Evolutionary conservation across 768 basidiomycete species (phyloP), one percentile per base, ranked within the genome.

Genomic region (Mycena venus): DNA sequence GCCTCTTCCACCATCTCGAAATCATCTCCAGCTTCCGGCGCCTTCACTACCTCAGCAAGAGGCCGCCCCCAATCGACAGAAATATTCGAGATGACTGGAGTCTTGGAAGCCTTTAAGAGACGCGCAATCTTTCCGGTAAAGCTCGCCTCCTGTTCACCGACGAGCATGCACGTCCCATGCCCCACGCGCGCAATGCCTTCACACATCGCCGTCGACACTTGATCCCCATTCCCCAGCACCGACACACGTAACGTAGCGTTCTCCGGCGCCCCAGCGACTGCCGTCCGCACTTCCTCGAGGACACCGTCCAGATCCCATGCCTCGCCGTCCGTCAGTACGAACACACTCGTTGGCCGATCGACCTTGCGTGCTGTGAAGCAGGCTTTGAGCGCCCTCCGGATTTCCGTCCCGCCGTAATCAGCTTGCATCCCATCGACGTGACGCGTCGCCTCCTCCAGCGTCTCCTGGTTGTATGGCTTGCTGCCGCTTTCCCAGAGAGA

Each of bases 291-390:
- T 38, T 64, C 70, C 17, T 9, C 36, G 11, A 72, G 31, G 10
- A 82, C 62, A 0, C 66, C 47, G 17, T 81, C 66, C 0, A 42
- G 1, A 14, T 76, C 73, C 68, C 77, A 75, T 14, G 75, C 79
- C 27, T 82, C 75, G 15, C 89, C 89, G 56, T 89, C 89, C 3
- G 89, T 90, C 10, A 90, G 82, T n/a, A n/a, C n/a, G n/a, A n/a
- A n/a, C n/a, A n/a, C n/a, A n/a, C n/a, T n/a, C n/a, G n/a, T n/a
- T n/a, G 87, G 84, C 2, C 82, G 83, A 55, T 81, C 75, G 6
- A 29, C 65, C 3, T 66, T 79, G 17, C 86, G 83, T 0, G 73
- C 74, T 0, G 23, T 27, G 38, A 88, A 81, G 40, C 82, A 82
- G 0, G 34, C n/a, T 0, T 76, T 56, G 7, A 90, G 79, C 0